phyloP scores from a whole-genome alignment of 306 rosid genomes.

The Rosa persica region DNA sequence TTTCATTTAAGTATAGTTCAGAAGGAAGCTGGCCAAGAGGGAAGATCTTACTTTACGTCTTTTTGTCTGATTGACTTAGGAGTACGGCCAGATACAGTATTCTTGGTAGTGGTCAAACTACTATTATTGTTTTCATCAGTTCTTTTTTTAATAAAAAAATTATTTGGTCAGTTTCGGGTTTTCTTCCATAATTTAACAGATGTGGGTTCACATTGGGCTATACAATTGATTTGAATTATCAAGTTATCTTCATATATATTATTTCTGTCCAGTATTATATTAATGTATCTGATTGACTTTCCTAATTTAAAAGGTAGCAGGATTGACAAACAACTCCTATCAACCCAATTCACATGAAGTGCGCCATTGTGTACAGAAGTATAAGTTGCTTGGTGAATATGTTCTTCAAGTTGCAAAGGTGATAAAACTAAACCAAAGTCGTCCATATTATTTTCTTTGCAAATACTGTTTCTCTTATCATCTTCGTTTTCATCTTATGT shows the following conservation, averaged over 20 bases:
- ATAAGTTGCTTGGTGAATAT: slow-evolving; percentile 68
- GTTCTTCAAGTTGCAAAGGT: slow-evolving; percentile 95
- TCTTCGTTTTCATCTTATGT: slow-evolving; percentile 28
- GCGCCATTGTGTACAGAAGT: slow-evolving; percentile 84
- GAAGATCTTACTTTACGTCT: neutral
- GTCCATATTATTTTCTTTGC: slow-evolving; percentile 16
- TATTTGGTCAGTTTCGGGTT: neutral
- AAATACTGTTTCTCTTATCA: slow-evolving; percentile 24
- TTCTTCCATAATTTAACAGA: no score
- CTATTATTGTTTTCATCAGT: neutral
- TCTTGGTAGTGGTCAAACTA: neutral
- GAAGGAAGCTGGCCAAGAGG: neutral
- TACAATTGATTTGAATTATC: slow-evolving; percentile 11
- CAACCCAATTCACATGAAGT: slow-evolving; percentile 71
- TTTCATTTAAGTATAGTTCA: neutral
- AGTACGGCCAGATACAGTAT: neutral
- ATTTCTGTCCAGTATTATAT: neutral
- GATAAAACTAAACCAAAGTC: slow-evolving; percentile 18
- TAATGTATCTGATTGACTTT: slow-evolving; percentile 29
- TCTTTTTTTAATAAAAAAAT: neutral
- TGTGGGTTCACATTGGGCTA: neutral
- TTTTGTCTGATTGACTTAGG: neutral
- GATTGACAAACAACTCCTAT: slow-evolving; percentile 94
- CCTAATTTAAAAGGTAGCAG: slow-evolving; percentile 71
- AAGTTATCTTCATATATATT: slow-evolving; percentile 4